These are phyloP conservation scores for Haplographium delicatum DNA, from an alignment of 495 filamentous ascomycete species.

Conservation along the genomic window DNA sequence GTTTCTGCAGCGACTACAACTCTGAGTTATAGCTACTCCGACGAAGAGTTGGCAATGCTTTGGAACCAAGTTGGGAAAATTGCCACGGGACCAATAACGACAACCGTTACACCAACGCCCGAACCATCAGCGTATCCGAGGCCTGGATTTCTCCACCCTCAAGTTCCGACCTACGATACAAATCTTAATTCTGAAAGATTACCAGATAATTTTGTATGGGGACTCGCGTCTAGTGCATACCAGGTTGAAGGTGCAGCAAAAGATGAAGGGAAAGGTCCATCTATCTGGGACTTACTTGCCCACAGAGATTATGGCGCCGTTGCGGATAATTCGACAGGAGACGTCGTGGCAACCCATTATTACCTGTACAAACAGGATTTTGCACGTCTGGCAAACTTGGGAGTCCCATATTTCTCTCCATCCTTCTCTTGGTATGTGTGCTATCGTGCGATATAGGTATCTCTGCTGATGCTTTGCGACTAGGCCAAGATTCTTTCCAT, in stretches of 20 bases:
- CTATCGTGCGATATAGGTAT: not conserved
- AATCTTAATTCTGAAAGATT: constrained; percentile 26
- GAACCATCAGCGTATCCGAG: constrained; percentile 32
- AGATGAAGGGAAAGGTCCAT: constrained; percentile 63
- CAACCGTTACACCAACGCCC: constrained; percentile 39
- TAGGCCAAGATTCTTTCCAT: constrained; percentile 53
- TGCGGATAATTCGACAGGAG: constrained; percentile 35
- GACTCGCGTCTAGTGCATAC: constrained; percentile 44
- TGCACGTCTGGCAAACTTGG: constrained; percentile 32
- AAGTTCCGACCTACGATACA: constrained; percentile 23
- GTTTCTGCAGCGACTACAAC: constrained; percentile 32
- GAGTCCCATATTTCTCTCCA: constrained; percentile 35
- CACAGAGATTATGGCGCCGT: constrained; percentile 36
- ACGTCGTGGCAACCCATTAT: constrained; percentile 37
- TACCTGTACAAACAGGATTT: constrained; percentile 42
- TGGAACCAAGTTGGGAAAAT: constrained; percentile 41
- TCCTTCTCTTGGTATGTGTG: constrained; percentile 33
- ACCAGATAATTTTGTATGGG: constrained; percentile 42
- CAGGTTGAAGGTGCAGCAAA: constrained; percentile 67
- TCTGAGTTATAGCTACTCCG: constrained; percentile 35
- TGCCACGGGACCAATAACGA: constrained; percentile 35
- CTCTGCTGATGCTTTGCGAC: not conserved
- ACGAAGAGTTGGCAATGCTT: constrained; percentile 34
- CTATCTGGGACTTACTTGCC: constrained; percentile 74
- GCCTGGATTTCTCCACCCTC: constrained; percentile 33